Conservation (phyloP, 2,329 filamentous ascomycete genomes). For the Ascochyta lentis region DNA sequence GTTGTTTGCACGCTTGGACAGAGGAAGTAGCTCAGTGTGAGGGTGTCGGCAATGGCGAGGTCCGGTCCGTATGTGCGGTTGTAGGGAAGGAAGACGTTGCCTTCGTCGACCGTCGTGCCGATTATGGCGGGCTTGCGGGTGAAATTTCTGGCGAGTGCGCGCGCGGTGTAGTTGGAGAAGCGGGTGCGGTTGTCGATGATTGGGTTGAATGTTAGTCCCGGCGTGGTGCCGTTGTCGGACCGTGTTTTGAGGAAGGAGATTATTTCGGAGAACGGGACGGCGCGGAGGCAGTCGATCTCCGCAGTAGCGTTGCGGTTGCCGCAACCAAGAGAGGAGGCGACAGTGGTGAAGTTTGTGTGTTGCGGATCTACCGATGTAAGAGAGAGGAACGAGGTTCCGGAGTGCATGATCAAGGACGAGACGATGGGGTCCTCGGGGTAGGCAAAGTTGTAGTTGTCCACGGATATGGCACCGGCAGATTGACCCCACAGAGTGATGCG, state of each 20-base stretch:
- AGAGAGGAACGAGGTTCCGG: constrained; percentile 26
- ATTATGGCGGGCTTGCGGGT: constrained; percentile 46
- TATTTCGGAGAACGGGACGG: constrained; percentile 38
- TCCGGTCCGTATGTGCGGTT: constrained; percentile 38
- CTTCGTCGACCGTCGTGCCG: constrained; percentile 46
- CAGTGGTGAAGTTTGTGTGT: constrained; percentile 49
- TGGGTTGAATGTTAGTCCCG: constrained; percentile 36
- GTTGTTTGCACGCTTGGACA: constrained; percentile 42
- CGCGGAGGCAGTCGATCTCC: constrained; percentile 49
- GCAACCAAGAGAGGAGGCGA: constrained; percentile 48
- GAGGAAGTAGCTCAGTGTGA: constrained; percentile 36
- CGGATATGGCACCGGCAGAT: constrained; percentile 48
- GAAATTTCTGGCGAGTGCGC: constrained; percentile 36
- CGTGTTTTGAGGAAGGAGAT: constrained; percentile 43
- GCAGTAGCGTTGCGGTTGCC: constrained; percentile 22
- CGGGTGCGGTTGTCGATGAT: constrained; percentile 40
- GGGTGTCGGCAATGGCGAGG: constrained; percentile 21
- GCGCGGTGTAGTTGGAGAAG: constrained; percentile 47
- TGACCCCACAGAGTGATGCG: constrained; percentile 52
- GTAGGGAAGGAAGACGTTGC: constrained; percentile 42
- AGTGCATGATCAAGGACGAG: constrained; percentile 34
- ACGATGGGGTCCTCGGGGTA: constrained; percentile 58
- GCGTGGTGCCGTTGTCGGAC: constrained; percentile 32
- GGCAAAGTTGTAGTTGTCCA: constrained; percentile 59
- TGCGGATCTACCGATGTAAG: constrained; percentile 25